Percentiles rank a stretch among this genome's conserved stretches.
Conservation (phyloP, 768 basidiomycete species). For the Lactarius sp. region DNA sequence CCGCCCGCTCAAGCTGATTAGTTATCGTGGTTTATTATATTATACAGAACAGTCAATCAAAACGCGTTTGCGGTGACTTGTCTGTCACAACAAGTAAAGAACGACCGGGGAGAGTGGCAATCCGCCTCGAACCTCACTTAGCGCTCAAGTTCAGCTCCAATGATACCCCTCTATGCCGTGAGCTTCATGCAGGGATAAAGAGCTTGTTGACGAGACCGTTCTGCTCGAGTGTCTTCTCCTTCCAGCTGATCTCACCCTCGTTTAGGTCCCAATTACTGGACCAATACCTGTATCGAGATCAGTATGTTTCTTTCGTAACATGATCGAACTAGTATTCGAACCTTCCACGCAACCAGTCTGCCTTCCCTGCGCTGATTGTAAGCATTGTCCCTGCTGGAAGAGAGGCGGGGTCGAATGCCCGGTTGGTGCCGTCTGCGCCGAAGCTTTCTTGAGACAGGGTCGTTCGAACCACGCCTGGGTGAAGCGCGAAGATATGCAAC, state of each 20-base stretch:
- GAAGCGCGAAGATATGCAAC: constrained; percentile 6
- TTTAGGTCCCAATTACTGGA: neutral
- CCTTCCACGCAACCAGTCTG: constrained; percentile 19
- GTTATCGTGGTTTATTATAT: too few species aligned
- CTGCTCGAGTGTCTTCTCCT: neutral
- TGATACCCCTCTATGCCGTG: neutral
- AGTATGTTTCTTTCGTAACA: neutral
- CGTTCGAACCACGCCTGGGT: constrained; percentile 9
- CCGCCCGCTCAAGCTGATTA: too few species aligned
- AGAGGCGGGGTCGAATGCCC: neutral
- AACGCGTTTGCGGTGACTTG: too few species aligned
- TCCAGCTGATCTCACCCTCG: neutral
- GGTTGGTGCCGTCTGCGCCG: neutral
- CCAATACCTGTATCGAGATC: constrained; percentile 48
- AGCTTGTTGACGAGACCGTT: constrained; percentile 5
- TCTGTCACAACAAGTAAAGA: too few species aligned
- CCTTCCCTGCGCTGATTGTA: constrained; percentile 10
- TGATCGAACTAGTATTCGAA: neutral
- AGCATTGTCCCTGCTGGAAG: constrained; percentile 10
- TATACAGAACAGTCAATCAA: too few species aligned
- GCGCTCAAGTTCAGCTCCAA: neutral
- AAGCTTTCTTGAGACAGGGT: neutral
- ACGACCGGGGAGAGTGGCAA: neutral
- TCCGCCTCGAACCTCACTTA: neutral
- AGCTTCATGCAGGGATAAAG: neutral